phyloP scores from a whole-genome alignment of 148 eudicot genomes.

The Fagopyrum homotropicum region DNA sequence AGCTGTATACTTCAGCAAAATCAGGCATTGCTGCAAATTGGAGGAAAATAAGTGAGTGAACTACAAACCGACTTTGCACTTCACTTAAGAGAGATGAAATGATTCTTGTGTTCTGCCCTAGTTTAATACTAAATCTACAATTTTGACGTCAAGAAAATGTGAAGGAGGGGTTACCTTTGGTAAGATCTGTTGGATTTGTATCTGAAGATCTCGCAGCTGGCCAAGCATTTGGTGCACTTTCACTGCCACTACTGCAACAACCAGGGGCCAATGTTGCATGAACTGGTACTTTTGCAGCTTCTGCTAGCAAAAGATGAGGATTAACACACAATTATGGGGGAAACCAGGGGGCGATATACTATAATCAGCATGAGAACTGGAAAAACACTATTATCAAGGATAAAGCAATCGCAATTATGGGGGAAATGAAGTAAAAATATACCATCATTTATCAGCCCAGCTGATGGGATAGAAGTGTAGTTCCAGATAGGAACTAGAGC shows the following conservation, averaged over 20 bases:
- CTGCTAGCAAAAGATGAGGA: constrained; percentile 17
- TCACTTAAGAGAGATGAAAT: not conserved
- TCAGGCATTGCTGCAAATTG: constrained; percentile 64
- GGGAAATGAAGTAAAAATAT: not conserved
- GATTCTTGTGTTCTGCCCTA: not conserved
- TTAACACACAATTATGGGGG: no score
- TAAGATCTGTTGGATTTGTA: constrained; percentile 13
- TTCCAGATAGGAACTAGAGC: constrained; percentile 26
- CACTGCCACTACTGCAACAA: constrained; percentile 39
- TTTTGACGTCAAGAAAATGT: no score
- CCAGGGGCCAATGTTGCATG: constrained; percentile 19
- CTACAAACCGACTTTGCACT: not conserved
- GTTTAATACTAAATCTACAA: not conserved
- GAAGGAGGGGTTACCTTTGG: constrained; percentile 22
- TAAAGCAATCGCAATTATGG: no score
- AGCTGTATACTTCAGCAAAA: constrained; percentile 73
- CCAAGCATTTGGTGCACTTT: constrained; percentile 19
- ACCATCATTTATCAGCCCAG: constrained; percentile 26
- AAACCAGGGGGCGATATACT: no score
- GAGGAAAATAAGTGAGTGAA: not conserved
- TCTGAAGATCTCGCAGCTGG: constrained; percentile 14
- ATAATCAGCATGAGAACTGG: not conserved
- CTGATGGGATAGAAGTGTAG: constrained; percentile 24
- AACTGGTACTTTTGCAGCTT: constrained; percentile 21
- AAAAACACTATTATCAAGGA: no score